phyloP scores from a whole-genome alignment of 116 monocot genomes.

The Papilionanthe hybrid region DNA sequence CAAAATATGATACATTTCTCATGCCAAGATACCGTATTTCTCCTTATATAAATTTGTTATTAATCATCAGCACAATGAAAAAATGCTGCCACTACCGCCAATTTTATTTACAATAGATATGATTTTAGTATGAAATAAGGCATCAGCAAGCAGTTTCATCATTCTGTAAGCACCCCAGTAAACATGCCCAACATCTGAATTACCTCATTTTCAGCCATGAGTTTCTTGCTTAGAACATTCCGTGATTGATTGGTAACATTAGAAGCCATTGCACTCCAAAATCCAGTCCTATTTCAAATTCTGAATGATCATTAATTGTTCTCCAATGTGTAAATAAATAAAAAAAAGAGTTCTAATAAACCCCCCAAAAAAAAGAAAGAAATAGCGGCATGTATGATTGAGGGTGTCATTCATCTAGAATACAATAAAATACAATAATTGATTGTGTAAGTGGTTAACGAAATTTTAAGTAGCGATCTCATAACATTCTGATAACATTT shows the following conservation, averaged over 20 bases:
- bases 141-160: background rate
- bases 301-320: background rate
- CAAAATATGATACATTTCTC: background rate
- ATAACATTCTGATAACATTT: background rate
- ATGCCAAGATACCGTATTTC: background rate
- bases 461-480: background rate
- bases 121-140: background rate
- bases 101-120: background rate
- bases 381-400: background rate
- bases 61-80: background rate
- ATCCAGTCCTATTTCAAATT: slow-evolving; percentile 59
- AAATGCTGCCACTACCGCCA: background rate
- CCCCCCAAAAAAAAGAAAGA: background rate
- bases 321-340: background rate
- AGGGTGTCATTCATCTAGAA: background rate
- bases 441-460: background rate
- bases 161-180: background rate
- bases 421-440: background rate
- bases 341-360: background rate
- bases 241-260: slow-evolving; percentile 83
- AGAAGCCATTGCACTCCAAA: slow-evolving; percentile 99
- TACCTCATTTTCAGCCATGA: slow-evolving; percentile 88
- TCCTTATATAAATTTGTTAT: background rate
- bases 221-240: slow-evolving; percentile 94
- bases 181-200: slow-evolving; percentile 1